Base-by-base conservation (phyloP, 495 filamentous ascomycete genomes). In the Penicillium macrosclerotiorum region DNA sequence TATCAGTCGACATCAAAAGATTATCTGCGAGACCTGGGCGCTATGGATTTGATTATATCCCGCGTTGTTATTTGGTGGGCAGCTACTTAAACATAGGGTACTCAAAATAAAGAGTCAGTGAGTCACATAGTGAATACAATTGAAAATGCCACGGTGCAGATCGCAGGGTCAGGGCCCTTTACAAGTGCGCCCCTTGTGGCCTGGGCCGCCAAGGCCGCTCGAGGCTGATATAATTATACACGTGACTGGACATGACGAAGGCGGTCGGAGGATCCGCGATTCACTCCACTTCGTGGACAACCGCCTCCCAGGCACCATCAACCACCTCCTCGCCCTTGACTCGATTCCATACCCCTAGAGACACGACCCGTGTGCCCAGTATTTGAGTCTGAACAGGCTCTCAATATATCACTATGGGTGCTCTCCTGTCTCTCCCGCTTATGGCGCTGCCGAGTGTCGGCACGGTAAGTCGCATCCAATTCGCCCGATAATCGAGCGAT, bases 341-440 rank as follows among this genome's bases (percentile, higher is more conserved):
- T 26, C 18, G 26, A 16, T 19, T 16, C 18, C 11, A 20, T 24
- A 26, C 23, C 12, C 25, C 26, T 16, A 37, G 32, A n/a, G 6
- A 12, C 43, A 40, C n/a, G 18, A 9, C n/a, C 27, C 17, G n/a
- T 11, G n/a, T 34, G 12, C 13, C 13, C 2, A 12, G 34, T 36
- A 29, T 27, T 13, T 24, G 23, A 9, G 20, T 23, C 30, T 25
- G 26, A 13, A 22, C 20, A 16, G 13, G 19, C 4, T 5, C 1
- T 8, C 4, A 4, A 33, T 19, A 36, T 36, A 17, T 34, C 27
- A 49, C 24, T n/a, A 71, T 98, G 93, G 93, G 93, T 54, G 93
- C 90, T 42, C 75, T 95, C 54, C 76, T 98, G 26, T 96, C 92
- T 38, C 55, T 98, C 11, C 93, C 94, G 48, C 70, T 98, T 44